Conservation (phyloP, 23 red algal genomes). For the Agarophyton chilense region DNA sequence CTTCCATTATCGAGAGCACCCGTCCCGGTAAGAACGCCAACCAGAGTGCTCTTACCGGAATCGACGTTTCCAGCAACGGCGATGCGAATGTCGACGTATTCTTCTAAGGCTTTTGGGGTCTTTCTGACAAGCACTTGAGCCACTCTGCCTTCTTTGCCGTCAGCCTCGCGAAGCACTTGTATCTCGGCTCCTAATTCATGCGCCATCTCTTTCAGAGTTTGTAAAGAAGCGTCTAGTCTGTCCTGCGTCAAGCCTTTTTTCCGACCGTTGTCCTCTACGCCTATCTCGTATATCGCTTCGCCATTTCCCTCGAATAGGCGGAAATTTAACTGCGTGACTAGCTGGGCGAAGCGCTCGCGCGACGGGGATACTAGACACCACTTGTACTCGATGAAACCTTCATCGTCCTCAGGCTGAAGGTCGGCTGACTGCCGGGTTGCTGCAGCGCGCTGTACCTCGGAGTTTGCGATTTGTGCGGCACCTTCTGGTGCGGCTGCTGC, state of each 20-base stretch:
- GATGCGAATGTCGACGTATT: constrained; percentile 92
- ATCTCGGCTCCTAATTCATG: constrained; percentile 86
- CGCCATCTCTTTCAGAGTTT: constrained; percentile 87
- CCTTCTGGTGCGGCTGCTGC: neutral
- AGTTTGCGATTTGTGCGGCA: neutral
- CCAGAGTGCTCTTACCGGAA: constrained; percentile 92
- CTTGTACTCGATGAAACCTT: constrained; percentile 98
- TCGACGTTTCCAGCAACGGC: constrained; percentile 99
- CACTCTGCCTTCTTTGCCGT: constrained; percentile 82
- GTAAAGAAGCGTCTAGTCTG: constrained; percentile 73
- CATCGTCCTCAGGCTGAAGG: constrained; percentile 89
- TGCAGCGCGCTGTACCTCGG: constrained; percentile 21
- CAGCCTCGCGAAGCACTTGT: constrained; percentile 67
- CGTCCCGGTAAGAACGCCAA: constrained; percentile 92
- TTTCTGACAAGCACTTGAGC: constrained; percentile 87
- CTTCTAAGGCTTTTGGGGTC: constrained; percentile 85
- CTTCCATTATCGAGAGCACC: constrained; percentile 98
- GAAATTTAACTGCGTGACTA: constrained; percentile 98
- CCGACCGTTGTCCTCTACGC: constrained; percentile 87
- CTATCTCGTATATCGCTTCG: constrained; percentile 94
- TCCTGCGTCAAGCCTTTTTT: constrained; percentile 74
- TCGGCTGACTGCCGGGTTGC: constrained; percentile 42
- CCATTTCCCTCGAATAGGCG: constrained; percentile 90
- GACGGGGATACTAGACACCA: constrained; percentile 86
- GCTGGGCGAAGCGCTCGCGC: constrained; percentile 85